Conservation (phyloP, 108 stramenopile species). For the Conticribra guillardii region DNA sequence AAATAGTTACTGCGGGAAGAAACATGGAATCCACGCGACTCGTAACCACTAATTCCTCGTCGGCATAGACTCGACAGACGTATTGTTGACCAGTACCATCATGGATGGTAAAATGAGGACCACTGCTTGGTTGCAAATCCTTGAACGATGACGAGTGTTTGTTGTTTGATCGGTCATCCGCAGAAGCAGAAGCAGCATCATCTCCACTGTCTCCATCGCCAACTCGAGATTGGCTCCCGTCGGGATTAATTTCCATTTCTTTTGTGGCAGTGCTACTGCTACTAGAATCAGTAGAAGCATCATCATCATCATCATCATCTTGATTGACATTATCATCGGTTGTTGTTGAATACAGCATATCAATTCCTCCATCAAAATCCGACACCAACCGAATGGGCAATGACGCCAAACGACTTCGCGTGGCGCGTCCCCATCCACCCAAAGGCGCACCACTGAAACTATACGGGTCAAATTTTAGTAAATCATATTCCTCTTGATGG, state of each 20-base stretch:
- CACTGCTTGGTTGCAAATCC: constrained; percentile 6
- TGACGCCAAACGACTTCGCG: constrained; percentile 66
- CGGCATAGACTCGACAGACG: constrained; percentile 73
- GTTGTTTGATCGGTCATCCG: not conserved
- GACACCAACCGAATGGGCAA: constrained; percentile 66
- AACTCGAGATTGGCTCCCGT: constrained; percentile 1
- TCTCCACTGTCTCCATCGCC: not conserved
- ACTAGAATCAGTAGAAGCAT: not conserved
- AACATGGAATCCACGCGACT: constrained; percentile 74
- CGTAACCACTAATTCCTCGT: constrained; percentile 67
- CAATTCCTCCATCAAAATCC: constrained; percentile 20
- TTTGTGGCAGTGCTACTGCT: too few species aligned
- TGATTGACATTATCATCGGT: not conserved
- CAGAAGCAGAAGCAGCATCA: constrained; percentile 5
- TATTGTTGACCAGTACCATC: constrained; percentile 66
- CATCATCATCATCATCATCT: constrained; percentile 1
- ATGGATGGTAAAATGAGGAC: constrained; percentile 57
- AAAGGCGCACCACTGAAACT: constrained; percentile 72
- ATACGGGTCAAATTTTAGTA: constrained; percentile 44
- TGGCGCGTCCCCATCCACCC: constrained; percentile 82
- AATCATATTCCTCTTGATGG: constrained; percentile 41
- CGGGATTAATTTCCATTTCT: constrained; percentile 25
- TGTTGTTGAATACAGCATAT: not conserved
- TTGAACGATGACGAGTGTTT: not conserved
- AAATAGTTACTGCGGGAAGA: constrained; percentile 40